These are phyloP conservation scores for Butyriboletus loyo DNA, from an alignment of 768 basidiomycete genomes.

Conservation along the genomic window DNA sequence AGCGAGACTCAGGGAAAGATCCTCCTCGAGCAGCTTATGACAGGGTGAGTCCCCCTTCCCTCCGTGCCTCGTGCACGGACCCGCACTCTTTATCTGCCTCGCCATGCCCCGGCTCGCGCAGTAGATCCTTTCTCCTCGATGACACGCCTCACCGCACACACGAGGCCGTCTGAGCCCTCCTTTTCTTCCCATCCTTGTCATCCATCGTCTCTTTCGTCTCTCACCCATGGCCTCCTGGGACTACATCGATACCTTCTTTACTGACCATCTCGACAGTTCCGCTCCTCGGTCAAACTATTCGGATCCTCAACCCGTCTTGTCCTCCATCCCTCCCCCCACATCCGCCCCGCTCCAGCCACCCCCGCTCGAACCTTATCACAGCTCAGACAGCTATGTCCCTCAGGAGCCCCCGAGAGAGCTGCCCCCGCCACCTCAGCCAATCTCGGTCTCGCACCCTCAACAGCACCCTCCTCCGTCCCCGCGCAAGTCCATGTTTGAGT, in stretches of 20 bases:
- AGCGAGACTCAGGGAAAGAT: constrained; percentile 71
- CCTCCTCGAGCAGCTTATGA: constrained; percentile 77
- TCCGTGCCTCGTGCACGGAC: not conserved
- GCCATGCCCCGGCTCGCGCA: not conserved
- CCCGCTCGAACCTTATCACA: constrained; percentile 32
- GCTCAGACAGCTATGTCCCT: constrained; percentile 35
- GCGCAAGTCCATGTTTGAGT: constrained; percentile 83
- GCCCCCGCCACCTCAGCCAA: constrained; percentile 18
- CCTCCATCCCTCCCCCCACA: constrained; percentile 33
- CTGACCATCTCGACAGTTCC: constrained; percentile 36
- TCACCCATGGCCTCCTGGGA: constrained; percentile 33
- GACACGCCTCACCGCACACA: constrained; percentile 25
- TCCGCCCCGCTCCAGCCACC: constrained; percentile 46
- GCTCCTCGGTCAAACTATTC: constrained; percentile 50
- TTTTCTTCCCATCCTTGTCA: constrained; percentile 18
- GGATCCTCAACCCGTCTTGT: constrained; percentile 42
- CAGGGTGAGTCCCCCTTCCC: constrained; percentile 52
- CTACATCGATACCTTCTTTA: constrained; percentile 29
- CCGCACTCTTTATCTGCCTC: not conserved
- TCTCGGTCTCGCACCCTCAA: constrained; percentile 25
- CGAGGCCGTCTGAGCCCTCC: constrained; percentile 20
- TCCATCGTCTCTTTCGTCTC: constrained; percentile 13
- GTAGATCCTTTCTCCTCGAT: not conserved
- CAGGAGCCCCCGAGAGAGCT: constrained; percentile 29
- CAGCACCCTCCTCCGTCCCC: constrained; percentile 62